Evolutionary conservation across 1,284 basidiomycete species (phyloP), one percentile per base, ranked within the genome.

Genomic region (Trametes versicolor): DNA sequence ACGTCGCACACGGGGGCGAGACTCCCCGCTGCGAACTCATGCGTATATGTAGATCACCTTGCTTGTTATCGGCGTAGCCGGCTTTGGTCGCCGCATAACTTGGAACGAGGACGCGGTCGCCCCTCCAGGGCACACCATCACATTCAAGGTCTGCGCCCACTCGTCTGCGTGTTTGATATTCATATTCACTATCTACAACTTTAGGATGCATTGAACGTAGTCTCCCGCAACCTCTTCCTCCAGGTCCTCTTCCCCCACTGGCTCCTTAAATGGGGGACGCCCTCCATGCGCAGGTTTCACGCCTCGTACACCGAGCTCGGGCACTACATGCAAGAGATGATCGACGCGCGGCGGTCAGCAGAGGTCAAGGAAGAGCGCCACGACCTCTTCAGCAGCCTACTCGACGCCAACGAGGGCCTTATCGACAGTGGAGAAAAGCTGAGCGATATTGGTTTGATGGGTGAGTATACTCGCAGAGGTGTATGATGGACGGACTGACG

Each of bases 321-420:
- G 86, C 63, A 56, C 43, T 87, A 88, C 64, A 84, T 89, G 79
- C 60, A 74, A 1, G 86, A 88, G 73, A 87, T 89, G 85, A 85
- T 88, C 56, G 67, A 77, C 12, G 78, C 77, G 25, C 82, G 87
- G 0, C 77, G 80, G 56, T 66, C 60, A 12, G 72, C 76, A 0
- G 78, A 76, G 66, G 72, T 79, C 55, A 82, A 81, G 55, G 80
- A 79, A 49, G 79, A 82, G 63, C 78, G 79, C 39, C 73, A 86
- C 64, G 87, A 90, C 72, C 74, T 89, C 3, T 85, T 89, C 72
- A 86, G 78, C 67, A 83, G 80, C 67, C 77, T 89, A 15, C 73
- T 89, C 7, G 80, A 81, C 63, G 86, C 86, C 7, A 85, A 83
- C 48, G 75, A 77, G n/a, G 81, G 79, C 0, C 72, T 79, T 15